Evolutionary conservation across 169 alveolate species (phyloP), one percentile per base, ranked within the genome.

Genomic region (Cryptosporidium sp.): DNA sequence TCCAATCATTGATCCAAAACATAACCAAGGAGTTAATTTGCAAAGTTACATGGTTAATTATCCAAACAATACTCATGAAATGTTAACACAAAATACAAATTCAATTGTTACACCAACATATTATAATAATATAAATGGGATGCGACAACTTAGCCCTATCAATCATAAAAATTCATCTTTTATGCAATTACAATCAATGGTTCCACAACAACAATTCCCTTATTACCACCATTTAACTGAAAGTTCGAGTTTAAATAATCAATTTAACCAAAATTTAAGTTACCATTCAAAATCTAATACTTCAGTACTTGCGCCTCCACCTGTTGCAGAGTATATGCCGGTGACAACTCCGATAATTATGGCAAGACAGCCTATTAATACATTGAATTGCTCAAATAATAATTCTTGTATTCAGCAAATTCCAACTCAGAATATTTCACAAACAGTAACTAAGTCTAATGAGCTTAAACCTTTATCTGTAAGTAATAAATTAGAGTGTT

Each of bases 251-350:
- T n/a, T 59, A 45, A 58, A 59, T 18, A 80, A 62, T 45, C 69
- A 59, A 80, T 80, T 21, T 80, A 80, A 80, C 51, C 70, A 29
- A 33, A 73, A 73, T 41, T 37, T 73, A n/a, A 59, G 68, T 35
- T 73, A 65, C 16, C 71, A 73, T 35, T 18, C 71, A 10, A 43
- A 43, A 73, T 29, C 68, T 1, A 62, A 62, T 12, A 10, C 58
- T 39, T n/a, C 75, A 18, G 4, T 65, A 21, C 35, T 45, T 62
- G 39, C 89, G 9, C 73, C 87, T 37, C 73, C 89, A 6, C 80
- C 89, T 10, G 59, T 80, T 23, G 75, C 89, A n/a, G 89, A 80
- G 4, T 80, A 80, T 21, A 80, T 80, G 67, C 89, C 89, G 6
- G 75, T 80, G 9, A 62, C 89, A n/a, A 80, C 89, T 23, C 89